These are phyloP conservation scores for Haplographium delicatum DNA, from an alignment of 495 filamentous ascomycete species.

Conservation along the genomic window DNA sequence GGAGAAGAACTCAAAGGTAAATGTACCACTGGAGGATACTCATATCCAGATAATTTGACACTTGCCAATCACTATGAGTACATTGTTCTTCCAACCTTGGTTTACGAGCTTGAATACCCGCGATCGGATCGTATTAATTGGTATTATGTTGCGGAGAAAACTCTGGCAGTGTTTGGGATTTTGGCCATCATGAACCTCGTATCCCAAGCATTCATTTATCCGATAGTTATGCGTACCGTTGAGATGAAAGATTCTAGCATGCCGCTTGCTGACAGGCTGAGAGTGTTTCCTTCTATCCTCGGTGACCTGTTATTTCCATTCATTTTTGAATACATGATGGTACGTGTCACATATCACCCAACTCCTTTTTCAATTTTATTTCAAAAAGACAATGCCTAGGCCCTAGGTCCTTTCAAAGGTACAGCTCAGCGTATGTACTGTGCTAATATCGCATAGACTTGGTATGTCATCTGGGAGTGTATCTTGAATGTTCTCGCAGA, in stretches of 20 bases:
- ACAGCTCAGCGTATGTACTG: too few species aligned
- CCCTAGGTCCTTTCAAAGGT: too few species aligned
- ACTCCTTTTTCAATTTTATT: too few species aligned
- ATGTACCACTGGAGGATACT: slow-evolving; percentile 31
- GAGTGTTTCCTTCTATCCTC: slow-evolving; percentile 64
- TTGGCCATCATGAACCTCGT: slow-evolving; percentile 58
- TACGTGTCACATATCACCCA: slow-evolving; percentile 3
- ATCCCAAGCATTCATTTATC: slow-evolving; percentile 53
- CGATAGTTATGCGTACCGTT: slow-evolving; percentile 52
- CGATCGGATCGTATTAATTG: slow-evolving; percentile 62
- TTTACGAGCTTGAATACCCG: slow-evolving; percentile 75
- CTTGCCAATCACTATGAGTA: slow-evolving; percentile 62
- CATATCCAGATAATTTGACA: slow-evolving; percentile 66
- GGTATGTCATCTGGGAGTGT: slow-evolving; percentile 79
- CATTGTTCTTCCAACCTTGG: slow-evolving; percentile 64
- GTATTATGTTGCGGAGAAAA: slow-evolving; percentile 67
- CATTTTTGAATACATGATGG: slow-evolving; percentile 65
- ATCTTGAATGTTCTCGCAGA: slow-evolving; percentile 72
- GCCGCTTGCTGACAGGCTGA: slow-evolving; percentile 51
- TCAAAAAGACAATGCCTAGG: too few species aligned
- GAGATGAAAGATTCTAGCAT: slow-evolving; percentile 58
- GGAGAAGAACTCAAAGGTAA: slow-evolving; percentile 58
- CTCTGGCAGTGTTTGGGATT: slow-evolving; percentile 60
- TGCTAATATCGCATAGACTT: too few species aligned
- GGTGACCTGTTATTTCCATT: slow-evolving; percentile 68